These are phyloP conservation scores for Zalaria sp. DNA, from an alignment of 2,329 filamentous ascomycete species.

Conservation along the genomic window DNA sequence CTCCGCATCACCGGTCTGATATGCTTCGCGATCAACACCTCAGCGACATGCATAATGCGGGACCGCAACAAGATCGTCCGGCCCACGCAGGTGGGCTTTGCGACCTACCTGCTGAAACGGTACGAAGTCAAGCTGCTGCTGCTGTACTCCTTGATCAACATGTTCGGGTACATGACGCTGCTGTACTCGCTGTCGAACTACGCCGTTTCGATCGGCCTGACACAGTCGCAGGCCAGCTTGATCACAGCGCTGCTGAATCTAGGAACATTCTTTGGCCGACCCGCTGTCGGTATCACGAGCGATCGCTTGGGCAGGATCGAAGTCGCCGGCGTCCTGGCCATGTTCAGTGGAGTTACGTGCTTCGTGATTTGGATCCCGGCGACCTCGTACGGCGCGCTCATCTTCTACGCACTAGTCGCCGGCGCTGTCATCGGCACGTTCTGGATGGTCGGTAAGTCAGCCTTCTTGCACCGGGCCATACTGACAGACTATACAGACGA, in stretches of 20 bases:
- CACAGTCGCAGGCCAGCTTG: slow-evolving; percentile 22
- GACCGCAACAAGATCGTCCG: slow-evolving; percentile 20
- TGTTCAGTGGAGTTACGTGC: slow-evolving; percentile 23
- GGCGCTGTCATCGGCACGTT: slow-evolving; percentile 34
- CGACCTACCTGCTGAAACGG: slow-evolving; percentile 20
- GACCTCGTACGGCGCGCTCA: slow-evolving; percentile 24
- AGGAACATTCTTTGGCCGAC: slow-evolving; percentile 33
- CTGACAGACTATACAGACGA: slow-evolving; percentile 14
- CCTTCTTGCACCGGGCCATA: background rate
- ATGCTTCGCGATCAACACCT: slow-evolving; percentile 14
- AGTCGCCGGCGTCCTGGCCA: slow-evolving; percentile 24
- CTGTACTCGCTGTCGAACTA: slow-evolving; percentile 35
- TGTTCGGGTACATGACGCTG: slow-evolving; percentile 35
- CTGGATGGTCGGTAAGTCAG: slow-evolving; percentile 26
- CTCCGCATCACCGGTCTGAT: slow-evolving; percentile 25
- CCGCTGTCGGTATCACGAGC: slow-evolving; percentile 29
- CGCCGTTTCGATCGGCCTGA: slow-evolving; percentile 28
- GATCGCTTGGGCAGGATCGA: slow-evolving; percentile 31
- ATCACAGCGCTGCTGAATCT: slow-evolving; percentile 32
- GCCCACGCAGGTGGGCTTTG: slow-evolving; percentile 20
- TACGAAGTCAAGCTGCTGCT: slow-evolving; percentile 23
- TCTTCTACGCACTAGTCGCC: slow-evolving; percentile 29
- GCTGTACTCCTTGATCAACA: slow-evolving; percentile 28
- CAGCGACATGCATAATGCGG: slow-evolving; percentile 17
- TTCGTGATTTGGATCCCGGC: slow-evolving; percentile 35